Evolutionary conservation across 495 filamentous ascomycete species (phyloP).

Genomic region (Glarea lozoyensis): DNA sequence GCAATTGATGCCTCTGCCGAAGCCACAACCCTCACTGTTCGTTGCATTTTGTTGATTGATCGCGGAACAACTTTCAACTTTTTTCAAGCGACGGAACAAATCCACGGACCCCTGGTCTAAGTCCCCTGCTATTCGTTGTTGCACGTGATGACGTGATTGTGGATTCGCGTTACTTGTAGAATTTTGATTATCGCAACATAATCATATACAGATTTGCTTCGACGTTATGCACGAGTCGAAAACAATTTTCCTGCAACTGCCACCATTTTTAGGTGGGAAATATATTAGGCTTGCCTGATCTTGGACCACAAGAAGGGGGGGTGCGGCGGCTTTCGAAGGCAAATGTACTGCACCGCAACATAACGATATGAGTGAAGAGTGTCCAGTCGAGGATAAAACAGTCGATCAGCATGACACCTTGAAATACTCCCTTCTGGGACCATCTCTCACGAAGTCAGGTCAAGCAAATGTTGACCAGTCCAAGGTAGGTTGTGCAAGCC

Average conservation of each 20-base stretch:
- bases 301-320: no score
- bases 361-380: constrained; percentile 10
- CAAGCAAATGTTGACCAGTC: constrained; percentile 91
- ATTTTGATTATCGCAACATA: no score
- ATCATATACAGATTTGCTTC: no score
- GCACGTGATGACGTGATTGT: background rate
- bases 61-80: constrained; percentile 4
- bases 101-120: background rate
- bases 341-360: no score
- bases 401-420: constrained; percentile 29
- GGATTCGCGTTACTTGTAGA: background rate
- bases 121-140: background rate
- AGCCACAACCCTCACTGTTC: constrained; percentile 18
- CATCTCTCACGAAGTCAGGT: constrained; percentile 88
- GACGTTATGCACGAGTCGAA: no score
- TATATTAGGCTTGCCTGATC: no score
- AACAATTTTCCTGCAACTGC: no score
- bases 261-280: no score
- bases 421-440: constrained; percentile 70
- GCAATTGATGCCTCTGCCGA: constrained; percentile 13
- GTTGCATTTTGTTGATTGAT: constrained; percentile 24
- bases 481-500: constrained; percentile 34
- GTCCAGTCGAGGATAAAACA: constrained; percentile 2
- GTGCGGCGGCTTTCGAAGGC: no score
- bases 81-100: background rate